Base-by-base conservation (phyloP, 306 rosid species). In the Heteromeles arbutifolia region DNA sequence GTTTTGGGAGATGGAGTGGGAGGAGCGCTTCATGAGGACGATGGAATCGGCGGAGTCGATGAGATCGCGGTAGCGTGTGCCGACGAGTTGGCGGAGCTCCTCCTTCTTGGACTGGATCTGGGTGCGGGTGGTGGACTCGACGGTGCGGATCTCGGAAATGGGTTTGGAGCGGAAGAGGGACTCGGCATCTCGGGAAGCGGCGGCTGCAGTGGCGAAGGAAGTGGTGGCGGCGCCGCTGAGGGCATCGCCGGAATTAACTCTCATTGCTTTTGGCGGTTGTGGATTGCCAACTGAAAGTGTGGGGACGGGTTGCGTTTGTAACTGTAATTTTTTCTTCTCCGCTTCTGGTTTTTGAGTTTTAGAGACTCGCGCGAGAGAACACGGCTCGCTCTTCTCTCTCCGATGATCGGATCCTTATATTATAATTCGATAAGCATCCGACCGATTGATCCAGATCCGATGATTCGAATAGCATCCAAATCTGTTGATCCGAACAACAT, bases 41-140 rank as follows among this genome's bases (percentile, higher is more conserved):
- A 95, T 92, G 72, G 99, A 92, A 77, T 92, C 98, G 43, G 99
- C 99, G 3, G 98, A 95, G 83, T 95, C 98, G 32, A 95, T 95
- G 77, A 95, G 97, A 77, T 92, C 99, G 24, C 99, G 96, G 78
- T 95, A 95, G 13, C 99, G 97, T 48, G 87, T 90, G 4, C 99
- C 99, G 19, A 95, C 97, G 13, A 92, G 97, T 67, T 90, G 98
- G n/a, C 98, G 93, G 82, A 95, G 97, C 88, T 95, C 99, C 84
- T 92, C 99, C 69, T 87, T 91, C 87, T 95, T 95, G 73, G 88
- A 88, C 48, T 92, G 97, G 97, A 95, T 95, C 88, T 87, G 97
- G 39, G 77, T 74, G 26, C 92, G 91, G 11, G 93, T 95, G 19
- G 79, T 69, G 34, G 89, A 56, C 78, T 95, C 99, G 29, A 81